phyloP scores from a whole-genome alignment of 75 land plant genomes.

The Cupressus sempervirens region DNA sequence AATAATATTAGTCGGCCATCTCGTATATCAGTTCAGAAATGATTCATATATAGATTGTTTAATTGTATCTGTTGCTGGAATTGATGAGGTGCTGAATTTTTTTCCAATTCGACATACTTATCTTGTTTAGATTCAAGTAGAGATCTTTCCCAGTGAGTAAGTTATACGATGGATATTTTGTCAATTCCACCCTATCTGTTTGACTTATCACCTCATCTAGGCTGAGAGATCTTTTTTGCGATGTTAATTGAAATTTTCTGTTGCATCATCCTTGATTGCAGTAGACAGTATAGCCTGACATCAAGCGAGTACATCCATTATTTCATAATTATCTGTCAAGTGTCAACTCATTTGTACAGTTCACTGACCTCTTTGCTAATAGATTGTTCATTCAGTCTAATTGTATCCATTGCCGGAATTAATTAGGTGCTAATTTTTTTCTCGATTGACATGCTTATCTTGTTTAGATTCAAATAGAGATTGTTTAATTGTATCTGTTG shows the following conservation, averaged over 20 bases:
- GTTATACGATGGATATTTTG: too few relatives aligned
- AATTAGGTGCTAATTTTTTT: neutral
- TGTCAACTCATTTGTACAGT: neutral
- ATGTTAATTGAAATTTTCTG: neutral
- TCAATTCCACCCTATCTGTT: too few relatives aligned
- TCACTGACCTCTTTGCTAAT: neutral
- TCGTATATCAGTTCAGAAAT: neutral
- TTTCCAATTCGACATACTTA: too few relatives aligned
- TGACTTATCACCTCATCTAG: neutral
- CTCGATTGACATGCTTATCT: neutral
- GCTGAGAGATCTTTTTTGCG: too few relatives aligned
- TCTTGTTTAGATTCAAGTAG: too few relatives aligned
- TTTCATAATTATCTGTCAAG: neutral
- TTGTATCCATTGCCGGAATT: neutral
- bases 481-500: neutral
- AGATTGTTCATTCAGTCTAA: neutral
- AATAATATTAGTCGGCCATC: conserved; percentile 21
- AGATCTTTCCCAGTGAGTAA: too few relatives aligned
- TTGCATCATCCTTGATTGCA: neutral
- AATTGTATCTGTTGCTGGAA: neutral
- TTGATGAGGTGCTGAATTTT: too few relatives aligned
- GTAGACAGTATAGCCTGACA: neutral
- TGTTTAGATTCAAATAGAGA: neutral
- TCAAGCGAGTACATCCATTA: neutral
- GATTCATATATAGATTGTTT: neutral